Conservation (phyloP, 192 early-diverging fungal species). For the Cladochytrium replicatum region DNA sequence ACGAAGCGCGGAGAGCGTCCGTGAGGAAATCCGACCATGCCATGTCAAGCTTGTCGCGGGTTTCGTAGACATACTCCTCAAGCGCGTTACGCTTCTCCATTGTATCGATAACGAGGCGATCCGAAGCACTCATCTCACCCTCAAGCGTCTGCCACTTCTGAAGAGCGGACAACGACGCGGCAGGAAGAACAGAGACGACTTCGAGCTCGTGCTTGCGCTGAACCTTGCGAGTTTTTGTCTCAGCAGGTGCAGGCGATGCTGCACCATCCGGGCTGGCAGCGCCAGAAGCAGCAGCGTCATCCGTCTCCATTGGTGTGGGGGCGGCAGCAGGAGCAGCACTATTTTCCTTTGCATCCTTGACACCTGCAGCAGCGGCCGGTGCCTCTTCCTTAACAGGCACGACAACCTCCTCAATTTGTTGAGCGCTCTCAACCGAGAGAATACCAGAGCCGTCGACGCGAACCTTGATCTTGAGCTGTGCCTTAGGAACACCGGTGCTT, state of each 20-base stretch:
- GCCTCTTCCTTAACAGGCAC: slow-evolving; percentile 68
- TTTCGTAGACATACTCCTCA: slow-evolving; percentile 98
- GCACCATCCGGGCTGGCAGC: slow-evolving; percentile 5
- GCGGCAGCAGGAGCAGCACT: slow-evolving; percentile 17
- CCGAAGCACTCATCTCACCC: slow-evolving; percentile 69
- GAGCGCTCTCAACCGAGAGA: slow-evolving; percentile 69
- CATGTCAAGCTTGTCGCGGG: slow-evolving; percentile 73
- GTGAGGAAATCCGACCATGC: slow-evolving; percentile 66
- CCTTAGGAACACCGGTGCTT: slow-evolving; percentile 47
- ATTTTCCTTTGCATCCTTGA: slow-evolving; percentile 20
- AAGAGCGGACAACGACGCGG: slow-evolving; percentile 47
- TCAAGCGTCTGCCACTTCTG: slow-evolving; percentile 66
- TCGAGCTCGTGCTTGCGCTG: slow-evolving; percentile 77
- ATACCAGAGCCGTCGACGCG: slow-evolving; percentile 65
- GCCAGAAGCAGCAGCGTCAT: slow-evolving; percentile 5
- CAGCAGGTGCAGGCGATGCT: slow-evolving; percentile 34
- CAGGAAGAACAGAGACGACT: slow-evolving; percentile 53
- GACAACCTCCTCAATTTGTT: slow-evolving; percentile 75
- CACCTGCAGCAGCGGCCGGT: slow-evolving; percentile 19
- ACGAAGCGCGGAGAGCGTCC: slow-evolving; percentile 58
- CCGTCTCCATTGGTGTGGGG: slow-evolving; percentile 18
- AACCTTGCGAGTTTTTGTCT: slow-evolving; percentile 84
- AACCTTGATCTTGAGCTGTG: slow-evolving; percentile 87
- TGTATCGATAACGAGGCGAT: slow-evolving; percentile 87
- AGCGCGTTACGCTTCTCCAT: slow-evolving; percentile 88